Evolutionary conservation across 75 land plant species (phyloP), one percentile per base, ranked within the genome.

Genomic region (Pinus taeda): DNA sequence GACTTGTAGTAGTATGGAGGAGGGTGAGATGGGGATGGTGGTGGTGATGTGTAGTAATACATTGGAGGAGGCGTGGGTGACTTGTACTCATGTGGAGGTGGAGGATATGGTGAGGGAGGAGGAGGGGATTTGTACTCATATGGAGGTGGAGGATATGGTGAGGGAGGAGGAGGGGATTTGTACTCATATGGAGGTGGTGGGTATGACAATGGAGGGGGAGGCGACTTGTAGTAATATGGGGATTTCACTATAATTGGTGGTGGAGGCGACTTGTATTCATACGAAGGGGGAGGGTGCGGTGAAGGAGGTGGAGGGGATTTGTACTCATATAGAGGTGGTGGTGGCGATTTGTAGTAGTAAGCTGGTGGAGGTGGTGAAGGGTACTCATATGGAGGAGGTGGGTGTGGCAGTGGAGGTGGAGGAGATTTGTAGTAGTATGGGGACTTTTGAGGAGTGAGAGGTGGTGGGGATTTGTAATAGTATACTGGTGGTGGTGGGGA

Each of bases 301-400:
- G 58, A 57, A 11, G 83, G 87, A 9, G 87, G 87, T 13, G 87
- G 87, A 3, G 87, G 87, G 13, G 87, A 82, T 53, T 82, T 82
- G 12, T 82, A 79, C 8, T 59, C 0, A 3, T 22, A 26, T 9
- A 80, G 77, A 1, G 55, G n/a, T 17, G 87, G 87, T 13, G 88
- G 84, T n/a, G 80, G 87, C 1, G 87, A 79, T 29, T 71, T 57
- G 73, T 79, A 85, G 18, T 79, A 36, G 37, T 82, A 85, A 2
- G 80, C 81, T 15, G 87, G 83, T 15, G 87, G 83, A 53, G 87
- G 82, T 74, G 82, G 36, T 60, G 80, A 39, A 81, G 74, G 77
- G 79, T 79, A 82, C 30, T 56, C n/a, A 73, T 82, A 82, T 15
- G 83, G 86, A 17, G 76, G 30, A 6, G 60, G 75, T 3, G 37